phyloP scores from a whole-genome alignment of 108 stramenopile genomes.

The Skeletonema potamos region DNA sequence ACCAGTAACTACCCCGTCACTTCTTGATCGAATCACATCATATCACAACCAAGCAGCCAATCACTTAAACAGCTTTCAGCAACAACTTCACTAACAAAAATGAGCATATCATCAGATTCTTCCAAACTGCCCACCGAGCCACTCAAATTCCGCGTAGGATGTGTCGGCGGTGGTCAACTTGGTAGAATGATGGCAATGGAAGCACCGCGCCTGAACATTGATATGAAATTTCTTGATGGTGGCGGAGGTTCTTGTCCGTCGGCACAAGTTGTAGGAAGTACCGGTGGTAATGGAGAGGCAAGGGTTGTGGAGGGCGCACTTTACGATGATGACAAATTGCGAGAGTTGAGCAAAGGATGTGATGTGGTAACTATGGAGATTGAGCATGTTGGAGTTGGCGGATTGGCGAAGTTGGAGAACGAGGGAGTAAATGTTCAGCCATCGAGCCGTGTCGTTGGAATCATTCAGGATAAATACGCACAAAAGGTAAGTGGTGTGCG shows the following conservation, averaged over 20 bases:
- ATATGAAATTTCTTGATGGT: slow-evolving; percentile 88
- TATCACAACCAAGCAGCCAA: background rate
- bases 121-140: slow-evolving; percentile 32
- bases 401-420: slow-evolving; percentile 73
- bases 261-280: slow-evolving; percentile 51
- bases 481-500: slow-evolving; percentile 75
- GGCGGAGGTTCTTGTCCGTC: slow-evolving; percentile 67
- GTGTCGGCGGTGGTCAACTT: slow-evolving; percentile 98
- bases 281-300: slow-evolving; percentile 7
- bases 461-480: slow-evolving; percentile 94
- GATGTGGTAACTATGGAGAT: slow-evolving; percentile 98
- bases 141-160: slow-evolving; percentile 71
- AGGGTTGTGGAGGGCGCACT: slow-evolving; percentile 79
- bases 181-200: slow-evolving; percentile 99
- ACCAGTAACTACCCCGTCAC: background rate
- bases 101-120: background rate
- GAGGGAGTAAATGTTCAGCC: slow-evolving; percentile 92
- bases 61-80: background rate
- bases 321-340: slow-evolving; percentile 80
- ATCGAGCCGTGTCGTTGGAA: slow-evolving; percentile 70
- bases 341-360: slow-evolving; percentile 61
- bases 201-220: slow-evolving; percentile 89
- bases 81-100: background rate
- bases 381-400: slow-evolving; percentile 95
- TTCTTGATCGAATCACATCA: background rate